These are phyloP conservation scores for Psidium friedrichsthalianum DNA, from an alignment of 345 rosid species.

Conservation along the genomic window DNA sequence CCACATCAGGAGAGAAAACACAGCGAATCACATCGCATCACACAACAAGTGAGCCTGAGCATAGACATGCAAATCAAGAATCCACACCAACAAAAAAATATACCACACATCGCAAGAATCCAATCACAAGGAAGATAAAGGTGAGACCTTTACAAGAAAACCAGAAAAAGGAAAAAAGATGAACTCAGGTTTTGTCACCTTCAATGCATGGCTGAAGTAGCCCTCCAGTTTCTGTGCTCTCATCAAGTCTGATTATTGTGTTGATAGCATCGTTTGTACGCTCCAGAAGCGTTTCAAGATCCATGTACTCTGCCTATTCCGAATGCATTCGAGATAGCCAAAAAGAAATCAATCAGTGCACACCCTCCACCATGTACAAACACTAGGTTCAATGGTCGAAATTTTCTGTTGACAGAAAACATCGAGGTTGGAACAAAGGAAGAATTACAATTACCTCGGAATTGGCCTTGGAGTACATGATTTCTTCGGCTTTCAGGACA, in stretches of 20 bases:
- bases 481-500: conserved; percentile 61
- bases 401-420: background rate
- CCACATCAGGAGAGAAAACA: background rate
- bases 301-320: conserved; percentile 50
- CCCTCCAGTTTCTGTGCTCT: conserved; percentile 47
- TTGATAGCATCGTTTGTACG: conserved; percentile 57
- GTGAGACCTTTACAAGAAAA: background rate
- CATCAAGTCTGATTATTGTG: conserved; percentile 50
- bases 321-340: background rate
- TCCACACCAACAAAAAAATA: background rate
- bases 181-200: conserved; percentile 22
- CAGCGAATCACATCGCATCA: background rate
- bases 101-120: background rate
- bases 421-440: background rate
- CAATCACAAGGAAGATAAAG: background rate
- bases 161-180: background rate
- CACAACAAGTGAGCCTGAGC: background rate
- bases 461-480: conserved; percentile 66
- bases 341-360: background rate
- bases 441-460: conserved; percentile 33
- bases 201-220: conserved; percentile 67
- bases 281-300: conserved; percentile 42
- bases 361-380: background rate
- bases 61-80: background rate
- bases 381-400: background rate